Percentiles rank a stretch among this genome's conserved stretches.
Evolutionary conservation across 2,329 filamentous ascomycete genomes (phyloP).

Genomic region (Phialophora verrucosa): DNA sequence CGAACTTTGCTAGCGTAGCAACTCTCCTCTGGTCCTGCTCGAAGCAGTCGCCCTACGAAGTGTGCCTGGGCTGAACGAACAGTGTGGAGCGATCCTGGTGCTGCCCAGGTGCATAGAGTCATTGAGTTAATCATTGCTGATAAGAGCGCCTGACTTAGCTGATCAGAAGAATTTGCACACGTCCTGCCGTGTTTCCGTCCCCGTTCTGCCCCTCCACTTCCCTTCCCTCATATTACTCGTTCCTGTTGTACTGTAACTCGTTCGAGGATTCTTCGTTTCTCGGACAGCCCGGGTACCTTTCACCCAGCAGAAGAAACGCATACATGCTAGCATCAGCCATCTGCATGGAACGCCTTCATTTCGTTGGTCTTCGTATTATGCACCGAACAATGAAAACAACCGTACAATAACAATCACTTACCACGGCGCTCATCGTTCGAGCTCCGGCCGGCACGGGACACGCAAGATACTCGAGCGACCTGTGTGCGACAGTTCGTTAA

Average conservation of each 20-base stretch:
- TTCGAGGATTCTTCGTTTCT: not conserved
- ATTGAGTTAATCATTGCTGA: slow-evolving; percentile 15
- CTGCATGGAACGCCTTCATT: slow-evolving; percentile 7
- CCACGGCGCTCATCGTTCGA: not conserved
- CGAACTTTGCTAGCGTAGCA: slow-evolving; percentile 2
- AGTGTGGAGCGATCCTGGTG: not conserved
- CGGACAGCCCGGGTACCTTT: not conserved
- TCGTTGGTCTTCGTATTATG: not conserved
- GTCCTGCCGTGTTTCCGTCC: not conserved
- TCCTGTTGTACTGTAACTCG: too few species aligned
- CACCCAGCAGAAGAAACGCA: not conserved
- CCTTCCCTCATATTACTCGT: not conserved
- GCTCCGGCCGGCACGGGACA: not conserved
- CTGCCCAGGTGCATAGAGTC: not conserved
- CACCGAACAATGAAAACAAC: slow-evolving; percentile 10
- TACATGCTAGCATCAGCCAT: slow-evolving; percentile 4
- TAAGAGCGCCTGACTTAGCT: slow-evolving; percentile 5
- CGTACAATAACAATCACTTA: slow-evolving; percentile 14
- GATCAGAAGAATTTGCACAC: slow-evolving; percentile 1
- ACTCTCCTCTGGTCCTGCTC: not conserved
- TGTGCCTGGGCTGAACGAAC: not conserved
- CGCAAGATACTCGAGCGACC: not conserved
- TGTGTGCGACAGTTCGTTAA: not conserved
- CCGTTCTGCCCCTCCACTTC: not conserved
- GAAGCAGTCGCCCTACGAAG: slow-evolving; percentile 1